Conservation (phyloP, 331 rosid genomes). For the Ulmus americana region DNA sequence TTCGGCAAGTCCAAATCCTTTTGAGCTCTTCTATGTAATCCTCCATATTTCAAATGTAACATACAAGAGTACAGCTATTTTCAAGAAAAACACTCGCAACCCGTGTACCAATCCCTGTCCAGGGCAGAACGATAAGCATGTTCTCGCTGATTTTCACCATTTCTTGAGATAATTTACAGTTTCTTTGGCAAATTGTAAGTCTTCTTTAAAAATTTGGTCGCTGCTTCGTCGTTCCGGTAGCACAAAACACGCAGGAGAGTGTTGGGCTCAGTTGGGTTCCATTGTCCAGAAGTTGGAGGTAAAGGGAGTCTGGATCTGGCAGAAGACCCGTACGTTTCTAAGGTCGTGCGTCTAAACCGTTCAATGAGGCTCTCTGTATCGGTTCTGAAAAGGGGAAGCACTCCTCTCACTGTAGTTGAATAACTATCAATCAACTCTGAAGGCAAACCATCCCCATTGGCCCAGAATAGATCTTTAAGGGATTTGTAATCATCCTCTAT, state of each 20-base stretch:
- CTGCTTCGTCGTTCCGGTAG: constrained; percentile 73
- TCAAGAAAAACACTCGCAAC: constrained; percentile 1
- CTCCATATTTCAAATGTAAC: constrained; percentile 17
- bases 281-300: constrained; percentile 80
- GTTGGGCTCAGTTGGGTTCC: constrained; percentile 92
- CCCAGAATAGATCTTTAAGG: constrained; percentile 81
- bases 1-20: constrained; percentile 18
- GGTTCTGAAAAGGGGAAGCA: constrained; percentile 57
- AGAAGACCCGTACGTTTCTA: constrained; percentile 59
- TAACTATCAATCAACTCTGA: constrained; percentile 64
- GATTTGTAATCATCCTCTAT: constrained; percentile 79
- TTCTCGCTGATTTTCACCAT: constrained; percentile 21
- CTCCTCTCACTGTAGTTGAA: constrained; percentile 50
- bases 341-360: constrained; percentile 51
- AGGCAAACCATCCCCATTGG: constrained; percentile 94
- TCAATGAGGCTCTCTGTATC: constrained; percentile 64
- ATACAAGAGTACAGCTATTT: constrained; percentile 21
- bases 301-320: constrained; percentile 67
- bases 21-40: background rate
- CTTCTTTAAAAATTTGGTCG: constrained; percentile 86
- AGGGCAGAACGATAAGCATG: background rate
- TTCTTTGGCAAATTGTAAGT: constrained; percentile 79
- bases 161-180: constrained; percentile 38
- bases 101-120: too few species aligned
- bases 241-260: constrained; percentile 82